These are phyloP conservation scores for Apophysomyces ossiformis DNA, from an alignment of 371 early-diverging fungal species.

Conservation along the genomic window DNA sequence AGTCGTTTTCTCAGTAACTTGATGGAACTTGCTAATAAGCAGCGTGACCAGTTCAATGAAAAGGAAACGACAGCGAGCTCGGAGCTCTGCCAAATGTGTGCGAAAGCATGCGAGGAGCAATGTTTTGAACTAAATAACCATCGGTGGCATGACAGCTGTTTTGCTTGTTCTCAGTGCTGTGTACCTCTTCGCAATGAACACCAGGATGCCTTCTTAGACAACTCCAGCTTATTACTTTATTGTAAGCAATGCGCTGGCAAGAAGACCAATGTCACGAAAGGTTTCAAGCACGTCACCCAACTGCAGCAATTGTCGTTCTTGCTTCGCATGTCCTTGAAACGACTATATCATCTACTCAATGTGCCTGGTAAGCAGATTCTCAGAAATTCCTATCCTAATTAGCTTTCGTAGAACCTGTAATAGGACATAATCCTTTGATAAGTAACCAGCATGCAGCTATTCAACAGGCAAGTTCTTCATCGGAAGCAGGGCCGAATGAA, in stretches of 20 bases:
- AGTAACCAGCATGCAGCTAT: not conserved
- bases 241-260: constrained; percentile 47
- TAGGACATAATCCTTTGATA: not conserved
- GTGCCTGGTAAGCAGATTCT: constrained; percentile 50
- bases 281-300: constrained; percentile 80
- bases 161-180: constrained; percentile 73
- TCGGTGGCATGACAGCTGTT: constrained; percentile 86
- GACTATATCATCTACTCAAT: constrained; percentile 79
- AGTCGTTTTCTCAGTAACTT: constrained; percentile 66
- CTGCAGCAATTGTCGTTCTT: constrained; percentile 91
- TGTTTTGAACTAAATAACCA: constrained; percentile 68
- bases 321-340: constrained; percentile 78
- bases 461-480: not conserved
- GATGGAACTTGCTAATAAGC: constrained; percentile 62
- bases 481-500: constrained; percentile 16
- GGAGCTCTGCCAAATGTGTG: constrained; percentile 81
- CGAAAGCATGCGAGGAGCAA: constrained; percentile 79
- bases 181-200: constrained; percentile 59
- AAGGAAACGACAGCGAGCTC: constrained; percentile 45
- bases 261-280: constrained; percentile 34
- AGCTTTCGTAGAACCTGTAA: not conserved
- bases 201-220: constrained; percentile 51
- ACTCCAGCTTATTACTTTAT: constrained; percentile 44
- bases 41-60: constrained; percentile 21
- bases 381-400: not conserved